These are phyloP conservation scores for Leucosporidium scottii DNA, from an alignment of 768 basidiomycete genomes.

Conservation along the genomic window DNA sequence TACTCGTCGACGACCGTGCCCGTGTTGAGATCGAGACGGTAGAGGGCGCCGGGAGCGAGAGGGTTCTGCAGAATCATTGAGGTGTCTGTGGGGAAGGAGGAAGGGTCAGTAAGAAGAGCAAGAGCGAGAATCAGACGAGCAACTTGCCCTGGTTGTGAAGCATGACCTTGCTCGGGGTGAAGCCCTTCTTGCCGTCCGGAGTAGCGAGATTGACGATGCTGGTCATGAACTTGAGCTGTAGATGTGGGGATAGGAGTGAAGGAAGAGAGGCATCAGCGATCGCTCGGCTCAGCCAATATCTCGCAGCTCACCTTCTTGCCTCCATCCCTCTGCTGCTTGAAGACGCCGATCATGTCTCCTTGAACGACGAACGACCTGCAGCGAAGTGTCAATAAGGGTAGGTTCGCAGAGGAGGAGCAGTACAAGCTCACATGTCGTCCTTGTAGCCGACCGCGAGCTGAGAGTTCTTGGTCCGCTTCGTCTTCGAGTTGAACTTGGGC, in stretches of 20 bases:
- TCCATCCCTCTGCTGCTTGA: slow-evolving; percentile 35
- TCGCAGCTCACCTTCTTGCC: slow-evolving; percentile 33
- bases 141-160: slow-evolving; percentile 36
- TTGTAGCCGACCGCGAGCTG: slow-evolving; percentile 91
- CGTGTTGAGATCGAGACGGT: slow-evolving; percentile 79
- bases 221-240: slow-evolving; percentile 71
- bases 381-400: background rate
- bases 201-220: slow-evolving; percentile 77
- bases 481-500: slow-evolving; percentile 45
- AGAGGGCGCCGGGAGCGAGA: slow-evolving; percentile 68
- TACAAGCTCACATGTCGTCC: slow-evolving; percentile 69
- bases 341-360: slow-evolving; percentile 50
- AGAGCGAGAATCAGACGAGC: background rate
- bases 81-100: slow-evolving; percentile 51
- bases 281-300: slow-evolving; percentile 36
- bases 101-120: slow-evolving; percentile 2
- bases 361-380: slow-evolving; percentile 74
- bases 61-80: slow-evolving; percentile 93
- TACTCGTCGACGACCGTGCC: slow-evolving; percentile 98
- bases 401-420: slow-evolving; percentile 61
- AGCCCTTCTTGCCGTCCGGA: slow-evolving; percentile 65
- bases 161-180: slow-evolving; percentile 66
- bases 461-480: slow-evolving; percentile 53
- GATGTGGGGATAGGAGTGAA: slow-evolving; percentile 50
- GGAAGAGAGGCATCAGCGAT: slow-evolving; percentile 70